These are phyloP conservation scores for Ilyonectria destructans DNA, from an alignment of 2,329 filamentous ascomycete genomes.

Conservation along the genomic window DNA sequence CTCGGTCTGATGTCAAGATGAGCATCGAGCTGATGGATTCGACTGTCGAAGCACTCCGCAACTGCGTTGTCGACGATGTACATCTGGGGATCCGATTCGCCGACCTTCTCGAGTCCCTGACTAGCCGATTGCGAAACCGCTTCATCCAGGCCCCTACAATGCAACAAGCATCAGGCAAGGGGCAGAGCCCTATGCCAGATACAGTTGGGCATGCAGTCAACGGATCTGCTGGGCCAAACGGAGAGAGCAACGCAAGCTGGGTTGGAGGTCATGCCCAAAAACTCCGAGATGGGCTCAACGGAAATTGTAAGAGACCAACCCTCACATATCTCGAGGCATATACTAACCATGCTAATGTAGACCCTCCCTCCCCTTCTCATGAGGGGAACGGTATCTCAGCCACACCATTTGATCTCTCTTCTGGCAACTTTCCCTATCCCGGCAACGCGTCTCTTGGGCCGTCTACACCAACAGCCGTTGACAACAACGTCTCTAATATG, in stretches of 20 bases:
- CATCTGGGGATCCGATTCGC: constrained; percentile 89
- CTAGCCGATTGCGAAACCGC: constrained; percentile 80
- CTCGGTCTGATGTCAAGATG: constrained; percentile 83
- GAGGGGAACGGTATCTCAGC: constrained; percentile 72
- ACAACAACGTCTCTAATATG: constrained; percentile 49
- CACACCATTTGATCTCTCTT: constrained; percentile 73
- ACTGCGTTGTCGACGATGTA: constrained; percentile 87
- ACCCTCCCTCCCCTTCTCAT: constrained; percentile 51
- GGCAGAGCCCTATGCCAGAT: constrained; percentile 59
- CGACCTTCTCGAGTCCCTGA: constrained; percentile 85
- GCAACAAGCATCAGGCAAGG: constrained; percentile 59
- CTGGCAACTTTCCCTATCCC: constrained; percentile 70
- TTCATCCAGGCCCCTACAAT: constrained; percentile 78
- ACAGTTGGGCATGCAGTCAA: constrained; percentile 49
- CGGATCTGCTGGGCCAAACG: constrained; percentile 44
- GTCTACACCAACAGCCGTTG: constrained; percentile 63
- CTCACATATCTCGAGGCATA: neutral
- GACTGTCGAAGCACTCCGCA: constrained; percentile 81
- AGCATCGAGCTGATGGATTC: constrained; percentile 83
- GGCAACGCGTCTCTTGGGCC: constrained; percentile 66
- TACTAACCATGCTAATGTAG: constrained; percentile 49
- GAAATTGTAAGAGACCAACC: constrained; percentile 54
- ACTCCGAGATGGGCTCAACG: constrained; percentile 59
- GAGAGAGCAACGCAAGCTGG: constrained; percentile 50
- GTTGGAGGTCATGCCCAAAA: constrained; percentile 58